phyloP scores from a whole-genome alignment of 805 yeast genomes.

The Yarrowia sp. region DNA sequence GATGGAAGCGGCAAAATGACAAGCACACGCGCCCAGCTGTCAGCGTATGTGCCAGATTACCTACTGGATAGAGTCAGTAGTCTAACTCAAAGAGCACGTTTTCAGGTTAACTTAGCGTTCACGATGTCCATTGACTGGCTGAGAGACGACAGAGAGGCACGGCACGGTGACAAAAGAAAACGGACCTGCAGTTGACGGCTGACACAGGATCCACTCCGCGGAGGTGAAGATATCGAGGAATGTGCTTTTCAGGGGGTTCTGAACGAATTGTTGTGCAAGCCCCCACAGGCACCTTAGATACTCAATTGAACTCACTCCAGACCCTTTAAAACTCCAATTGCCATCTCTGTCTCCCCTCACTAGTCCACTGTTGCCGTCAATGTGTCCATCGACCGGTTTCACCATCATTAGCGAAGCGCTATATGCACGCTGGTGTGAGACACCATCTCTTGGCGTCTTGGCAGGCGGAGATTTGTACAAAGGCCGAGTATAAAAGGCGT shows the following conservation, averaged over 20 bases:
- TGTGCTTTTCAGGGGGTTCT: no score
- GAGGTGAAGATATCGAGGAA: background rate
- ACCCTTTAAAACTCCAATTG: no score
- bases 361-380: no score
- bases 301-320: background rate
- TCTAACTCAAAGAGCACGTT: conserved; percentile 32
- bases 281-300: no score
- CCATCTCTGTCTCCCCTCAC: no score
- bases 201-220: background rate
- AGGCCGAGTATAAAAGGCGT: conserved; percentile 4
- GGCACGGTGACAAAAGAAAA: conserved; percentile 9
- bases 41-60: background rate
- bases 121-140: conserved; percentile 36
- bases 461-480: conserved; percentile 10
- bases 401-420: conserved; percentile 1
- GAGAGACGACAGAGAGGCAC: conserved; percentile 17
- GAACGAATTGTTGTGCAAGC: no score
- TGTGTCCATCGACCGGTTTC: background rate
- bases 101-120: conserved; percentile 24
- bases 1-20: background rate
- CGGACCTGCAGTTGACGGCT: background rate
- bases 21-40: background rate
- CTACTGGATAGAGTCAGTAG: conserved; percentile 7
- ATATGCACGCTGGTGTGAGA: conserved; percentile 18
- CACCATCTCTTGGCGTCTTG: conserved; percentile 33